Evolutionary conservation across 257 asterid genomes (phyloP).

Genomic region (Perilla frutescens): DNA sequence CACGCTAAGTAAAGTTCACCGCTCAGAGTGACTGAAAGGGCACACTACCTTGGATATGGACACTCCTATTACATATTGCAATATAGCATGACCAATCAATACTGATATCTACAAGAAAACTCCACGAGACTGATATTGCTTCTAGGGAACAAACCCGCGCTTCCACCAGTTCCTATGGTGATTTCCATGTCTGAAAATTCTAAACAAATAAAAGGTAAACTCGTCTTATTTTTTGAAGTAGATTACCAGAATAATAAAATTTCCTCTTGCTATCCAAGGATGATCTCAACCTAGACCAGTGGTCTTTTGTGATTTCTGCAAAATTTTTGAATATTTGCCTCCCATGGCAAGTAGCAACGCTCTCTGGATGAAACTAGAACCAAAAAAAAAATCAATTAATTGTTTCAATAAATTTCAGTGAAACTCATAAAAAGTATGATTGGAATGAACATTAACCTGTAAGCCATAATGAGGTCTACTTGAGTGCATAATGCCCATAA

Average conservation of each 20-base stretch:
- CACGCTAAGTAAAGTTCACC: conserved; percentile 88
- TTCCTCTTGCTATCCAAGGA: conserved; percentile 52
- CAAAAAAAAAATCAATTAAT: conserved; percentile 27
- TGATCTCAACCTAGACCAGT: conserved; percentile 72
- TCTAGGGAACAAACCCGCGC: not conserved
- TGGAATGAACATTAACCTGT: conserved; percentile 63
- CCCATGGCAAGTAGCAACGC: conserved; percentile 86
- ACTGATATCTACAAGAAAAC: not conserved
- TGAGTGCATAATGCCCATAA: conserved; percentile 96
- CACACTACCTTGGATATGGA: conserved; percentile 21
- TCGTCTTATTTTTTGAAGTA: conserved; percentile 34
- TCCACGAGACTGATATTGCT: not conserved
- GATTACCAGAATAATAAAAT: conserved; percentile 66
- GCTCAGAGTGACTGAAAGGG: conserved; percentile 70
- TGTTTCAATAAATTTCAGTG: conserved; percentile 5
- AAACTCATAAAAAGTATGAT: conserved; percentile 15
- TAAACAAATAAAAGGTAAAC: conserved; percentile 2
- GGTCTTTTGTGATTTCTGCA: conserved; percentile 79
- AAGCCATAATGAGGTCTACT: conserved; percentile 92
- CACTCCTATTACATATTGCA: not conserved
- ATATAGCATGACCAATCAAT: not conserved
- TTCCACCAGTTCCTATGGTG: conserved; percentile 7
- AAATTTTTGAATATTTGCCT: conserved; percentile 86
- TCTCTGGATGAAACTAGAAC: conserved; percentile 95
- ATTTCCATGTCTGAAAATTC: conserved; percentile 12